Evolutionary conservation across 108 stramenopile genomes (phyloP), one percentile per base, ranked within the genome.

Genomic region (Epithemia pelagica): DNA sequence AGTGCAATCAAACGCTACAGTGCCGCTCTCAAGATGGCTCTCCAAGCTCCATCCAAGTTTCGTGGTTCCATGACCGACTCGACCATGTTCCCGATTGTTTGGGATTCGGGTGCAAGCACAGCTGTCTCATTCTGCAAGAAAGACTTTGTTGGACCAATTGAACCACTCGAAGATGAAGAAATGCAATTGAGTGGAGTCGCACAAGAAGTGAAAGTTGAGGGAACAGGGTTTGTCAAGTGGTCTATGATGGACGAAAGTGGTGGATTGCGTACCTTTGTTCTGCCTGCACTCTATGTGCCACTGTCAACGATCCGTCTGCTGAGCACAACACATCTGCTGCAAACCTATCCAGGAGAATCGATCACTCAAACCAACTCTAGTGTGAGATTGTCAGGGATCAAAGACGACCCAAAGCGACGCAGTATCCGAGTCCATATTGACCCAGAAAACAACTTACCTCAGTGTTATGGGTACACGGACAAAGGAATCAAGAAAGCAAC

Each of bases 81-180:
- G 22, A 5, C 3, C 23, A 22, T 20, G 2, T 70, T 70, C 46
- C 24, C 2, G 28, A 63, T 77, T 8, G 72, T 77, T 52, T 72
- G 74, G 65, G 76, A 77, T 30, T 58, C 76, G 10, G 76, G 76
- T 15, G 76, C 76, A 8, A 67, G 66, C 29, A 27, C 65, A 29
- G 66, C 67, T 8, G 57, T 77, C 21, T 58, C 71, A 24, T 21
- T 1, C 5, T 1, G 2, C 28, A 25, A 52, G 24, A 22, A 0
- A 2, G 76, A 77, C 58, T 77, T 77, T 65, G 67, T 72, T 68
- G 67, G 58, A 18, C 54, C 54, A 10, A 24, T 69, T 2, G 15
- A 55, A 26, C 20, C 26, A 15, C 30, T 62, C 1, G 10, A 28
- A 7, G 1, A 1, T 1, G 28, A 20, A 2, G 30, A 22, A 5